Evolutionary conservation across 2,329 filamentous ascomycete species (phyloP).

Genomic region (Colletotrichum tropicicola): DNA sequence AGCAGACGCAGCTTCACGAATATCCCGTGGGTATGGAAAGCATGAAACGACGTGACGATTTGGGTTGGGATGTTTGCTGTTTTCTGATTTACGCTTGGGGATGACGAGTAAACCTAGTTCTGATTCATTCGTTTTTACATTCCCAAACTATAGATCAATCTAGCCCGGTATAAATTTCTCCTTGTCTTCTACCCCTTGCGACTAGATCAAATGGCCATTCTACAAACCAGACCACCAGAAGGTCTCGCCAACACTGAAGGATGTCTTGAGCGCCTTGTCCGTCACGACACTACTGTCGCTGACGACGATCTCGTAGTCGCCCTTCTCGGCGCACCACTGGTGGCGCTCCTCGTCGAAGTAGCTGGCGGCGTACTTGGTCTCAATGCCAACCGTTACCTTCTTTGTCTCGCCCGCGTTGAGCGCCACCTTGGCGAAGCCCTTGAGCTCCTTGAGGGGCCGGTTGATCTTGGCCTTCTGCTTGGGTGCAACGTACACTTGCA

Average conservation of each 20-base stretch:
- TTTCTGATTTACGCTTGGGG: too few species aligned
- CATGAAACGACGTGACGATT: too few species aligned
- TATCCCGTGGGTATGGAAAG: too few species aligned
- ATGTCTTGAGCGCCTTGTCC: constrained; percentile 55
- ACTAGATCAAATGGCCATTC: not conserved
- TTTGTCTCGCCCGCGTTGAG: constrained; percentile 68
- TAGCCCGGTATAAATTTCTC: too few species aligned
- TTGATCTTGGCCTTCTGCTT: constrained; percentile 58
- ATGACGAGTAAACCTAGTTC: too few species aligned
- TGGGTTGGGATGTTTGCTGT: too few species aligned
- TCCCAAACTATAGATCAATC: too few species aligned
- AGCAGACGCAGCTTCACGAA: too few species aligned
- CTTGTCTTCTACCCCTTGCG: not conserved
- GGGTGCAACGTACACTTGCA: constrained; percentile 59
- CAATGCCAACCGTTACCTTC: constrained; percentile 62
- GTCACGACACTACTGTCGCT: constrained; percentile 63
- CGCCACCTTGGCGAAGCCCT: constrained; percentile 65
- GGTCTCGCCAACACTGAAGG: constrained; percentile 67
- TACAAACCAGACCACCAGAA: constrained; percentile 74
- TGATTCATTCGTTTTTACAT: too few species aligned
- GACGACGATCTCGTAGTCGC: constrained; percentile 70
- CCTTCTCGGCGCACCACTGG: constrained; percentile 73
- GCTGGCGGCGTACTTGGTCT: constrained; percentile 71
- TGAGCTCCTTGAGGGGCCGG: constrained; percentile 62
- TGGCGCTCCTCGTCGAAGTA: constrained; percentile 76